Base-by-base conservation (phyloP, 2,329 filamentous ascomycete genomes). In the Hymenoscyphus fraxineus region DNA sequence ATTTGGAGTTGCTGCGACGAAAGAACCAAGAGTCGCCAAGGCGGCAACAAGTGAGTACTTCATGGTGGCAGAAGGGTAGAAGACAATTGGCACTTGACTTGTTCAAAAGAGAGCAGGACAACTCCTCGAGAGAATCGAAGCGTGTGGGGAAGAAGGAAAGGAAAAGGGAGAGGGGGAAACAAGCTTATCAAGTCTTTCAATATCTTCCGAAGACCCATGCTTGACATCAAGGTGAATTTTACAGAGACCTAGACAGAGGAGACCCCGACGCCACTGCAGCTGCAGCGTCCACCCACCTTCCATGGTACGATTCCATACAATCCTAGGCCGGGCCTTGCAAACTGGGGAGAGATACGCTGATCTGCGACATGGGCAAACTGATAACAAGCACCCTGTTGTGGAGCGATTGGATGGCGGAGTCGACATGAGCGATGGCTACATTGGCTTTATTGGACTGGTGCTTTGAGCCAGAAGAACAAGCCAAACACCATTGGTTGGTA, bases 31-130 rank as follows among this genome's bases (percentile, higher is more conserved):
- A 56, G 67, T 64, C 60, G 63, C 65, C 31, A 71, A 16, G 57
- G 69, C 67, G 59, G 71, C 63, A 38, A 72, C 16, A 54, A 72
- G 44, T 59, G 70, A 70, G 27, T 63, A 51, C 69, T 68, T 74
- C 72, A 74, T 73, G 41, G 27, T 64, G 61, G 61, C 38, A 51
- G 54, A 51, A 19, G 44, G 31, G 54, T 38, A 63, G 61, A 63
- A n/a, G 31, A 47, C 35, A 35, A 44, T 57, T 41, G n/a, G n/a
- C 27, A 27, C 38, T 47, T 27, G 51, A 62, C 27, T 51, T 51
- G 44, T 51, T 22, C 44, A 19, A n/a, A 51, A 51, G n/a, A 22
- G 44, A 44, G 32, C 19, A 31, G n/a, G 31, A 56, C 57, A 62
- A 60, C 54, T 39, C 7, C 22, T 40, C 40, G 6, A 6, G n/a